Evolutionary conservation across 768 basidiomycete genomes (phyloP), one percentile per base, ranked within the genome.

Genomic region (Collybiopsis luxurians): DNA sequence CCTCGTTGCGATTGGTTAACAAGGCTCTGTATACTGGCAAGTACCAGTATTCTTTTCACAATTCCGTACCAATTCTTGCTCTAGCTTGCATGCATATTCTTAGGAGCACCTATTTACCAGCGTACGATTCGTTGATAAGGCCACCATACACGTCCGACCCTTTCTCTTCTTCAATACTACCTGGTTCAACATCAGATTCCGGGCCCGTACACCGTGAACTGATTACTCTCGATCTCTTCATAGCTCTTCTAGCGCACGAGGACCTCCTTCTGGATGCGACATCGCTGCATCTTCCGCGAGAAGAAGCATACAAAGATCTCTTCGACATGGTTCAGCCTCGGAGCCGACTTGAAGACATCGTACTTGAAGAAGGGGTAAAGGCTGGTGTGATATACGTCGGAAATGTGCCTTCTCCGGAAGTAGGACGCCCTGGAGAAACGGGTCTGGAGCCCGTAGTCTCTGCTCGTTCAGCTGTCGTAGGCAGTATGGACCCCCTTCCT

Each of bases 251-350:
- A 69, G 86, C 89, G 52, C 83, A 82, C 23, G 87, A 92, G 64
- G 91, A 93, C 69, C 79, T 92, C 43, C 86, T 86, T 77, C 73
- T 78, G 36, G 90, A 92, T 69, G 89, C 90, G 45, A 79, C 80
- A 1, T 83, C 85, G 65, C 77, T 92, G 21, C 90, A 93, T 62
- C 81, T 90, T 45, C 87, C 87, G 63, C 77, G 86, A 12, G 85
- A 87, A 54, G 90, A 91, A 66, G 78, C 80, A 12, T 92, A 88
- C 75, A 84, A 83, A 58, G 91, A 92, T 63, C 70, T 93, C 26
- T 92, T 93, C 66, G 87, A 89, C 60, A 79, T 88, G 53, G 79
- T 75, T 60, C 88, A 93, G 71, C 91, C 91, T 4, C 81, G 84
- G 48, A 81, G 83, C 30, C 74, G 91, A 19, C 67, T 88, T 12